A percentile compares a stretch with the other conserved stretches of the same genome.
phyloP scores from a whole-genome alignment of 2,329 filamentous ascomycete species.

The Cryphonectria radicalis region DNA sequence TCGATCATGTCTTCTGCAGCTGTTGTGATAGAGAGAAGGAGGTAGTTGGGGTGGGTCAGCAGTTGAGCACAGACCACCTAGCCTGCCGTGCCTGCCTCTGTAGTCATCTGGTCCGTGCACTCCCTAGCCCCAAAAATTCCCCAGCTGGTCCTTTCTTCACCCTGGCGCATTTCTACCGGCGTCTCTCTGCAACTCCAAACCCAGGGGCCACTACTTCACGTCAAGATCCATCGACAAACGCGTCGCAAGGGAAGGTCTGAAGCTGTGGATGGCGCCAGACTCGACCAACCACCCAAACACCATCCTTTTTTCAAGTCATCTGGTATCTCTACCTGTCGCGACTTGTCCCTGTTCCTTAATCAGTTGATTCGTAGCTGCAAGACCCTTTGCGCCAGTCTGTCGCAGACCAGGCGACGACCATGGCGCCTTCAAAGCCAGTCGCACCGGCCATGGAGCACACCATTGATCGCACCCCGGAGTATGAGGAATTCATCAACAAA shows the following conservation, averaged over 20 bases:
- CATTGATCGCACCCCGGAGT: slow-evolving; percentile 70
- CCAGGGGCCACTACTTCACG: slow-evolving; percentile 5
- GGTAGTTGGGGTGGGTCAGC: not conserved
- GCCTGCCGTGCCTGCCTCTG: not conserved
- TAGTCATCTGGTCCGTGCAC: slow-evolving; percentile 8
- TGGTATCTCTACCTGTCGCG: not conserved
- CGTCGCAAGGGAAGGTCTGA: slow-evolving; percentile 16
- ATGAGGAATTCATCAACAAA: slow-evolving; percentile 77
- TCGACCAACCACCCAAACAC: not conserved
- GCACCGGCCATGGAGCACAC: slow-evolving; percentile 36
- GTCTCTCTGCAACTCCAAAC: slow-evolving; percentile 11
- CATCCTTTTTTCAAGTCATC: not conserved
- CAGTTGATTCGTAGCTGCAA: not conserved
- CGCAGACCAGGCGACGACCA: slow-evolving; percentile 29
- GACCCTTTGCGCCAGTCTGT: slow-evolving; percentile 8
- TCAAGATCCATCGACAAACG: slow-evolving; percentile 17
- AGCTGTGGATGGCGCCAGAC: slow-evolving; percentile 4
- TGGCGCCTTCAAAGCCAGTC: slow-evolving; percentile 39
- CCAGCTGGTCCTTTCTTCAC: slow-evolving; percentile 17
- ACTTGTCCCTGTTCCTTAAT: not conserved
- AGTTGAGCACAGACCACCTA: slow-evolving; percentile 1
- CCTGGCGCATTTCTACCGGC: slow-evolving; percentile 19
- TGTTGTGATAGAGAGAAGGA: not conserved
- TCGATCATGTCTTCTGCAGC: not conserved
- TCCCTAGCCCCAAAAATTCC: slow-evolving; percentile 17